These are phyloP conservation scores for Candolleomyces efflorescens DNA, from an alignment of 768 basidiomycete species.

Conservation along the genomic window DNA sequence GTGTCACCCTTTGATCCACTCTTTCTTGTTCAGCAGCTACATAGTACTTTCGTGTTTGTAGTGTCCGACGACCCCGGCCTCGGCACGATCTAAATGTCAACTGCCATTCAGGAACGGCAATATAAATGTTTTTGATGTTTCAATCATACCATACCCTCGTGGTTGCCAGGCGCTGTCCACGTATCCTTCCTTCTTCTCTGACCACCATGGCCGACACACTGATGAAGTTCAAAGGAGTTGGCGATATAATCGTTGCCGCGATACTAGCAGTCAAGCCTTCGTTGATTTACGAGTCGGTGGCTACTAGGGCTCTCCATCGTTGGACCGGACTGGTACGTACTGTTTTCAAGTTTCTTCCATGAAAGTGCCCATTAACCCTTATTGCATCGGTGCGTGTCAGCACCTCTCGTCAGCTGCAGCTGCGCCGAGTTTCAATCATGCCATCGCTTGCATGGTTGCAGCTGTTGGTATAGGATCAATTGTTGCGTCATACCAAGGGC, in stretches of 20 bases:
- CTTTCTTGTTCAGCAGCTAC: too few species aligned
- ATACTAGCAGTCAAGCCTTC: conserved; percentile 21
- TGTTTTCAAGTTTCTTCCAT: conserved; percentile 17
- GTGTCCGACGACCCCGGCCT: too few species aligned
- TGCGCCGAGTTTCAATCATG: conserved; percentile 31
- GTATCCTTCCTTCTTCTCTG: too few species aligned
- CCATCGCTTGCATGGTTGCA: conserved; percentile 31
- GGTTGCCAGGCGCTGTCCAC: too few species aligned
- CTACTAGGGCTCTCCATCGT: conserved; percentile 15
- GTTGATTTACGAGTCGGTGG: conserved; percentile 23
- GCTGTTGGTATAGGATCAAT: conserved; percentile 25
- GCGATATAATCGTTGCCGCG: conserved; percentile 22
- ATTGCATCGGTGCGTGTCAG: conserved; percentile 19
- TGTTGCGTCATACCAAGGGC: conserved; percentile 22
- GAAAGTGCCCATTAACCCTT: background rate
- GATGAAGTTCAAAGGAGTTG: conserved; percentile 19
- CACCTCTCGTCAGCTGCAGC: conserved; percentile 15
- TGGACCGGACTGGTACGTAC: conserved; percentile 19
- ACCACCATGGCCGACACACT: conserved; percentile 1
- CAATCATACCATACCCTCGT: too few species aligned
- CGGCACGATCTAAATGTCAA: too few species aligned
- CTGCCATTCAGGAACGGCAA: too few species aligned
- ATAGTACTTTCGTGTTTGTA: too few species aligned
- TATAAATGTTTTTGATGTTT: too few species aligned
- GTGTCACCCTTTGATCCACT: too few species aligned